Conservation (phyloP, 495 filamentous ascomycete species). For the Tetracladium setigerum region DNA sequence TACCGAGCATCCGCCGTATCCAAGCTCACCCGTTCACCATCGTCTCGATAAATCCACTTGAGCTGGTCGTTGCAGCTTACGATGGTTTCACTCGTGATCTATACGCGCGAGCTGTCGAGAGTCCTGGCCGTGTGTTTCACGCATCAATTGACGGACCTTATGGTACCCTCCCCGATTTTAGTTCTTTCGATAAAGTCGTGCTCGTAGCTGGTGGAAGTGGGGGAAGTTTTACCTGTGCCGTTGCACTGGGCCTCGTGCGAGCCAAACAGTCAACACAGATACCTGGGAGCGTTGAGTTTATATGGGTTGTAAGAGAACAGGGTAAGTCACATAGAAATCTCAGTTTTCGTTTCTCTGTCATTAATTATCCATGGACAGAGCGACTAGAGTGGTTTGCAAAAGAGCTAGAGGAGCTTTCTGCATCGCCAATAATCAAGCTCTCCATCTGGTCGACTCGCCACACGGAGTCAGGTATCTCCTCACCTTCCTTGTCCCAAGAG, state of each 20-base stretch:
- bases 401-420: slow-evolving; percentile 35
- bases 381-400: slow-evolving; percentile 44
- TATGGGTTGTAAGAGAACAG: slow-evolving; percentile 44
- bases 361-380: slow-evolving; percentile 20
- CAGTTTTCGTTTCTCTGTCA: neutral
- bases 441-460: slow-evolving; percentile 38
- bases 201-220: slow-evolving; percentile 53
- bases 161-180: slow-evolving; percentile 47
- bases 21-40: slow-evolving; percentile 61
- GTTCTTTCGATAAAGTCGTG: slow-evolving; percentile 47
- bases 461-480: neutral
- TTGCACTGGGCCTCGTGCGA: slow-evolving; percentile 42
- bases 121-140: slow-evolving; percentile 37
- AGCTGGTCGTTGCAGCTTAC: slow-evolving; percentile 47
- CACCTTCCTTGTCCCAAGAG: neutral
- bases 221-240: slow-evolving; percentile 48
- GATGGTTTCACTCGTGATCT: slow-evolving; percentile 51
- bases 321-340: no score
- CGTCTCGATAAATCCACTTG: slow-evolving; percentile 35
- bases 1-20: slow-evolving; percentile 45
- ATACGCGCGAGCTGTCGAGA: slow-evolving; percentile 37
- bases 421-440: slow-evolving; percentile 36
- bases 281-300: slow-evolving; percentile 40
- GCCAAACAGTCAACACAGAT: slow-evolving; percentile 30
- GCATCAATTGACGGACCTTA: slow-evolving; percentile 53